Conservation (phyloP, 2,329 filamentous ascomycete species). For the Ceratocystis albifundus region DNA sequence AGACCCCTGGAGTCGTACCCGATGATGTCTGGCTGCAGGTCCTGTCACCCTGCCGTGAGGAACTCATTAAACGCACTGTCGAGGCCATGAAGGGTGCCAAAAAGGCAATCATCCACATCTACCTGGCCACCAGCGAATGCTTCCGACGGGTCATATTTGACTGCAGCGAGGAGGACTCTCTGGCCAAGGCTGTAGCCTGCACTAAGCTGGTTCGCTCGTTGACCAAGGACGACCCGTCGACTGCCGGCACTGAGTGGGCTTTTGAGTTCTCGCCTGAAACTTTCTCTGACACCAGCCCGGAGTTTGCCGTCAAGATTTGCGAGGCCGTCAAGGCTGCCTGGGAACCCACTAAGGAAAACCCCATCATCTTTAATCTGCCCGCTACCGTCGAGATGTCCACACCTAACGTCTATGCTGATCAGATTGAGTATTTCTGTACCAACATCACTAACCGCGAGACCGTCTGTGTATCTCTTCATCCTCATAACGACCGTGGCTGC, state of each 20-base stretch:
- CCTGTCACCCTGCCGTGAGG: conserved; percentile 79
- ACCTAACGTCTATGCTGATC: conserved; percentile 89
- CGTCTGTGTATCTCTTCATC: conserved; percentile 79
- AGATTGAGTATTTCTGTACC: conserved; percentile 89
- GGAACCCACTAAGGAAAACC: conserved; percentile 66
- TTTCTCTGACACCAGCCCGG: conserved; percentile 81
- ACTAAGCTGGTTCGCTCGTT: conserved; percentile 77
- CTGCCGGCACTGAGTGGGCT: conserved; percentile 53
- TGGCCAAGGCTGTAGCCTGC: conserved; percentile 74
- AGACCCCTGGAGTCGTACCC: conserved; percentile 70
- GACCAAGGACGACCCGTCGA: conserved; percentile 63
- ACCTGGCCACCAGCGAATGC: conserved; percentile 90
- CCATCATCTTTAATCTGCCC: conserved; percentile 93
- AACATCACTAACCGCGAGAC: conserved; percentile 77
- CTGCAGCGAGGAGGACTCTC: conserved; percentile 68
- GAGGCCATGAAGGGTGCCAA: conserved; percentile 80
- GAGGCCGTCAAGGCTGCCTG: conserved; percentile 90
- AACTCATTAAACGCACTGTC: conserved; percentile 80
- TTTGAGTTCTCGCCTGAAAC: conserved; percentile 79
- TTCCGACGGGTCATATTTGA: conserved; percentile 87
- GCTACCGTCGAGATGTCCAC: conserved; percentile 93
- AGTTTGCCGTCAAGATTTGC: conserved; percentile 73
- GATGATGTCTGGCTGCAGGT: conserved; percentile 90
- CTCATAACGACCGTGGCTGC: conserved; percentile 88
- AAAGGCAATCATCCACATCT: conserved; percentile 90